A percentile compares a stretch with the other conserved stretches of the same genome.
Conservation (phyloP, 306 rosid genomes). For the Lathyrus tuberosus region DNA sequence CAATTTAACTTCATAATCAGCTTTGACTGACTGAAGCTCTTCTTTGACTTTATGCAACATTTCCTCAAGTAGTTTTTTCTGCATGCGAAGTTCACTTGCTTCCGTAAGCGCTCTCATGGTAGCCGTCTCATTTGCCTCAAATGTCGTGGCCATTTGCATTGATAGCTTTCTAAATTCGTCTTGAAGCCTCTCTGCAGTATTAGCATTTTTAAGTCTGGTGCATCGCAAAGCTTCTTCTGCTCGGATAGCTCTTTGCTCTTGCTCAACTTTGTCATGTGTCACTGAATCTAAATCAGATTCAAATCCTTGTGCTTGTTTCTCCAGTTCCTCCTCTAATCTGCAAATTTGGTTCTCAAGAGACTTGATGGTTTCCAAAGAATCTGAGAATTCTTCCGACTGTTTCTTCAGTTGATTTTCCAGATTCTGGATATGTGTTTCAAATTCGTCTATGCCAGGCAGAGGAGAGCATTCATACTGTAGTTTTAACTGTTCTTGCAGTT, state of each 20-base stretch:
- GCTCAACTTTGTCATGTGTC: slow-evolving; percentile 69
- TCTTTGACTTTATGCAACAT: slow-evolving; percentile 60
- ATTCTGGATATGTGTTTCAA: slow-evolving; percentile 60
- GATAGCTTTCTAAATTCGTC: slow-evolving; percentile 85
- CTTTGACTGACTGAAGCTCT: slow-evolving; percentile 60
- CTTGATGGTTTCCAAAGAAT: slow-evolving; percentile 63
- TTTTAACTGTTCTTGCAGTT: slow-evolving; percentile 84
- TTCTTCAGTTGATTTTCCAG: slow-evolving; percentile 67
- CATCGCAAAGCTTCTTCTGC: slow-evolving; percentile 83
- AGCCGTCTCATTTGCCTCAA: slow-evolving; percentile 83
- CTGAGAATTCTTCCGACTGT: slow-evolving; percentile 65
- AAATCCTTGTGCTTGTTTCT: slow-evolving; percentile 72
- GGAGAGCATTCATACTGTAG: slow-evolving; percentile 85
- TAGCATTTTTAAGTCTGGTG: slow-evolving; percentile 71
- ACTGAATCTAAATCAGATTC: slow-evolving; percentile 74
- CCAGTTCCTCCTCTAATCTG: slow-evolving; percentile 74
- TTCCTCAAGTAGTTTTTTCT: slow-evolving; percentile 67
- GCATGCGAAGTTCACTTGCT: slow-evolving; percentile 69
- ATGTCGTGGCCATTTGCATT: slow-evolving; percentile 77
- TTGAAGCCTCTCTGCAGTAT: slow-evolving; percentile 84
- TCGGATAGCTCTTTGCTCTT: slow-evolving; percentile 91
- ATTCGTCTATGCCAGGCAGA: slow-evolving; percentile 49
- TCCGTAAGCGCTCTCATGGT: slow-evolving; percentile 69
- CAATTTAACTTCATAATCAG: slow-evolving; percentile 55
- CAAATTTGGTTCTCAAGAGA: slow-evolving; percentile 62